Evolutionary conservation across 164 flowering plant genomes (phyloP).

Genomic region (Sextonia rubra): DNA sequence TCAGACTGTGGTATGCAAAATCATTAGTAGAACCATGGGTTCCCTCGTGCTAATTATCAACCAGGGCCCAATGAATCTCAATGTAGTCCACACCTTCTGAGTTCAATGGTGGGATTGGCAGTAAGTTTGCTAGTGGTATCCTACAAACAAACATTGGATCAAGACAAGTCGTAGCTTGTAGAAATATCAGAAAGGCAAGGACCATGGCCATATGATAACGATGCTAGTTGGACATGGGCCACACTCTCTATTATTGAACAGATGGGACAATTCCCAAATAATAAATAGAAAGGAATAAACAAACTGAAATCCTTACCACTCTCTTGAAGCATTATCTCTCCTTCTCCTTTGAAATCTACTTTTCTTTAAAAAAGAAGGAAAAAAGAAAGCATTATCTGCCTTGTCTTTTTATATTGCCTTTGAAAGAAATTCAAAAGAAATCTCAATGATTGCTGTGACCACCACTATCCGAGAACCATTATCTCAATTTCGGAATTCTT

Average conservation of each 20-base stretch:
- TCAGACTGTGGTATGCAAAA: too few species aligned
- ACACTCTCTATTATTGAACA: neutral
- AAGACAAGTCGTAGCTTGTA: too few species aligned
- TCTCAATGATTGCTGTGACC: neutral
- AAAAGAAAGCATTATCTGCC: neutral
- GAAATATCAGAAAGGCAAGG: neutral
- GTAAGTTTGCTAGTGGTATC: too few species aligned
- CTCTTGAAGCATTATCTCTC: neutral
- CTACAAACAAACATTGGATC: too few species aligned
- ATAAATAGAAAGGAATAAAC: neutral
- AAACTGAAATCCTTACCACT: neutral
- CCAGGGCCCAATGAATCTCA: too few species aligned
- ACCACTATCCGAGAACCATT: too few species aligned
- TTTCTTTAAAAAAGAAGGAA: neutral
- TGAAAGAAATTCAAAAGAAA: neutral
- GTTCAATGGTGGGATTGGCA: too few species aligned
- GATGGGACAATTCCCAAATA: neutral
- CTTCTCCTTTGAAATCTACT: neutral
- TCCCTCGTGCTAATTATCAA: too few species aligned
- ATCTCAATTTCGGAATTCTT: too few species aligned
- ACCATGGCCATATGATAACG: neutral
- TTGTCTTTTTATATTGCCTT: neutral
- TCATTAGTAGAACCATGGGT: too few species aligned
- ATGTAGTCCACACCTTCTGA: too few species aligned
- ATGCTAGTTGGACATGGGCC: neutral